These are phyloP conservation scores for Clonostachys rosea DNA, from an alignment of 2,329 filamentous ascomycete genomes.

Conservation along the genomic window DNA sequence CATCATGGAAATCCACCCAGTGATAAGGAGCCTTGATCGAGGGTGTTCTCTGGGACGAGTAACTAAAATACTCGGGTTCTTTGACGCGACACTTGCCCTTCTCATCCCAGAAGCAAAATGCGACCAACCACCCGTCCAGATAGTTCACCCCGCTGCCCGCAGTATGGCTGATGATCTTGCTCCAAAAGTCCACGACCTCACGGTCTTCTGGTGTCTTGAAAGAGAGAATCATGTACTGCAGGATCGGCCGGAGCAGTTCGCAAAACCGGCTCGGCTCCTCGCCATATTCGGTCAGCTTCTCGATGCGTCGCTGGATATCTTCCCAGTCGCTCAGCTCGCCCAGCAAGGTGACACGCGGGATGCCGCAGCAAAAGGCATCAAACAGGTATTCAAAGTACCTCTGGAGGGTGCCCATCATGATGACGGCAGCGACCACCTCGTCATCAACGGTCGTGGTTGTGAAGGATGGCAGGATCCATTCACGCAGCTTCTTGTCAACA, in stretches of 20 bases:
- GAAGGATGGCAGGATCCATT: constrained; percentile 47
- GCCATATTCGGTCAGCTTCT: constrained; percentile 28
- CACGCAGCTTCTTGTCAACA: constrained; percentile 27
- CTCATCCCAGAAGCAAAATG: constrained; percentile 1
- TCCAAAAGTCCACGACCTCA: constrained; percentile 29
- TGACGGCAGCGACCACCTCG: constrained; percentile 30
- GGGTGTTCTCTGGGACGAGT: neutral
- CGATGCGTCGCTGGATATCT: constrained; percentile 19
- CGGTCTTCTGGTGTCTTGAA: constrained; percentile 20
- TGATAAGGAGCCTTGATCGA: too few relatives aligned
- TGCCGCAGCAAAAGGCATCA: constrained; percentile 28
- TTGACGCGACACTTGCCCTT: neutral
- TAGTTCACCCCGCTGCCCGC: neutral
- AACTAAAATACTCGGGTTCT: neutral
- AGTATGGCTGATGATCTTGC: constrained; percentile 6
- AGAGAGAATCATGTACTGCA: constrained; percentile 27
- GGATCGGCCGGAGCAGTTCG: constrained; percentile 26
- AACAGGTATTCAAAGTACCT: constrained; percentile 36
- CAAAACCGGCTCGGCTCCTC: constrained; percentile 24
- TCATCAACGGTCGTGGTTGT: constrained; percentile 42
- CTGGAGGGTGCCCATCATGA: constrained; percentile 47
- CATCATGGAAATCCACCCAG: too few relatives aligned
- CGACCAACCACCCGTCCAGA: neutral
- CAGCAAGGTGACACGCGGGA: constrained; percentile 46
- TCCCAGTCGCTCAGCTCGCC: constrained; percentile 41